These are phyloP conservation scores for Diaporthe humulicola DNA, from an alignment of 2,329 filamentous ascomycete species.

Conservation along the genomic window DNA sequence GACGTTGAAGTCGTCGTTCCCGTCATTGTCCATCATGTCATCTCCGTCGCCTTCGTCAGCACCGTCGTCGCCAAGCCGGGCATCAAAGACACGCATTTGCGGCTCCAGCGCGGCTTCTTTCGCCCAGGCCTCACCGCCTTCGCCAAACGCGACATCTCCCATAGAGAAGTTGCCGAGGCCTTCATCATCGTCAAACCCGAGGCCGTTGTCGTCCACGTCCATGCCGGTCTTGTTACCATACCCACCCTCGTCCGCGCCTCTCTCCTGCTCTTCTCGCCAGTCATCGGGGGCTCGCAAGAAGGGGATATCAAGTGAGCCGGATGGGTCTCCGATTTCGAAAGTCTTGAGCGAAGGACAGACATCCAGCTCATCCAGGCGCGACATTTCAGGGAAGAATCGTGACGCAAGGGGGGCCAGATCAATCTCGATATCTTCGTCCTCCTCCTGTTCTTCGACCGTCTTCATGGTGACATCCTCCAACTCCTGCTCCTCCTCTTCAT, in stretches of 20 bases:
- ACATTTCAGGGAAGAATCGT: conserved; percentile 88
- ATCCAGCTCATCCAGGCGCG: conserved; percentile 84
- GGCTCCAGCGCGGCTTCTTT: conserved; percentile 88
- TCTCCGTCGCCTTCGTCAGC: conserved; percentile 66
- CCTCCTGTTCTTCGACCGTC: conserved; percentile 60
- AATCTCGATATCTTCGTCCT: conserved; percentile 77
- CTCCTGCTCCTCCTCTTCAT: conserved; percentile 53
- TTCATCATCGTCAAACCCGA: conserved; percentile 87
- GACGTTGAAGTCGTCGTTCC: conserved; percentile 80
- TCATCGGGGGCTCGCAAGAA: conserved; percentile 92
- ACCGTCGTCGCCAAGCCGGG: conserved; percentile 68
- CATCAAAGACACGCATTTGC: conserved; percentile 84
- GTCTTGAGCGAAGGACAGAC: conserved; percentile 95
- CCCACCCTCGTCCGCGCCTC: conserved; percentile 67
- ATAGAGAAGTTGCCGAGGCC: conserved; percentile 79
- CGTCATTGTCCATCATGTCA: conserved; percentile 71
- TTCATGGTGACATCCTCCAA: conserved; percentile 53
- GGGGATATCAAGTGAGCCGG: conserved; percentile 88
- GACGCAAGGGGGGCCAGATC: conserved; percentile 81
- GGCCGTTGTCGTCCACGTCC: conserved; percentile 86
- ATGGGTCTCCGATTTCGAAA: conserved; percentile 90
- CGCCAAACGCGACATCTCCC: conserved; percentile 87
- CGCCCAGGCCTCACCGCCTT: conserved; percentile 96
- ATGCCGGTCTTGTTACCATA: conserved; percentile 79
- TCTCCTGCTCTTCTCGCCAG: conserved; percentile 80